phyloP scores from a whole-genome alignment of 768 basidiomycete species.

The Pleurotus eryngii region DNA sequence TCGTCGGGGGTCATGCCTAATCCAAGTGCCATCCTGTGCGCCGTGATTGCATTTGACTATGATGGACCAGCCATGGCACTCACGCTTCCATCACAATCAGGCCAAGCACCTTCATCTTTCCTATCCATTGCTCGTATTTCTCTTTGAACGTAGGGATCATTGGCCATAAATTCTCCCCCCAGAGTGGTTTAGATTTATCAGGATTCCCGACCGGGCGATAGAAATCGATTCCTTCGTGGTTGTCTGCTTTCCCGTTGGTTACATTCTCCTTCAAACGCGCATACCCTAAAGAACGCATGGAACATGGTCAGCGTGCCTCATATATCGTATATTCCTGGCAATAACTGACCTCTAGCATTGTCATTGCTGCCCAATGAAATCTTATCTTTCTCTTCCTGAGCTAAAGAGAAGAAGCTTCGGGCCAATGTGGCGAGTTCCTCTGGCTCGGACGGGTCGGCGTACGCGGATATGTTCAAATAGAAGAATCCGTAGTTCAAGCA shows the following conservation, averaged over 20 bases:
- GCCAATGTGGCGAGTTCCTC: constrained; percentile 65
- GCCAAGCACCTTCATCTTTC: constrained; percentile 84
- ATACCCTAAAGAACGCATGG: constrained; percentile 54
- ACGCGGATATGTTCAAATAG: constrained; percentile 72
- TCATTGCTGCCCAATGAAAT: constrained; percentile 70
- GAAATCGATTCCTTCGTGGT: constrained; percentile 82
- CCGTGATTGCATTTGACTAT: no score
- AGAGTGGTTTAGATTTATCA: constrained; percentile 66
- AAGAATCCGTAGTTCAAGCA: constrained; percentile 86
- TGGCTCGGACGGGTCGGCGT: constrained; percentile 52
- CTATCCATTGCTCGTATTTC: constrained; percentile 71
- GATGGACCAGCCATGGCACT: constrained; percentile 23
- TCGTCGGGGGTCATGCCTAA: constrained; percentile 71
- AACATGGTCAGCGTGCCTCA: background rate
- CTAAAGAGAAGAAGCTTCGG: constrained; percentile 66
- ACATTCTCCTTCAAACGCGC: constrained; percentile 79
- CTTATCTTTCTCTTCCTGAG: constrained; percentile 76
- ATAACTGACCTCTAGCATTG: constrained; percentile 62
- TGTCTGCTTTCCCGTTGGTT: constrained; percentile 80
- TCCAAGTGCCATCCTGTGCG: constrained; percentile 72
- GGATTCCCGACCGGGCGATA: constrained; percentile 71
- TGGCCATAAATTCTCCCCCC: constrained; percentile 92
- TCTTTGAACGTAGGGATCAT: constrained; percentile 50
- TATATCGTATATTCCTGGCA: background rate
- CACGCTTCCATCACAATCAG: constrained; percentile 84